A percentile compares a stretch with the other conserved stretches of the same genome.
Evolutionary conservation across 345 rosid genomes (phyloP).

Genomic region (Dovyalis caffra): DNA sequence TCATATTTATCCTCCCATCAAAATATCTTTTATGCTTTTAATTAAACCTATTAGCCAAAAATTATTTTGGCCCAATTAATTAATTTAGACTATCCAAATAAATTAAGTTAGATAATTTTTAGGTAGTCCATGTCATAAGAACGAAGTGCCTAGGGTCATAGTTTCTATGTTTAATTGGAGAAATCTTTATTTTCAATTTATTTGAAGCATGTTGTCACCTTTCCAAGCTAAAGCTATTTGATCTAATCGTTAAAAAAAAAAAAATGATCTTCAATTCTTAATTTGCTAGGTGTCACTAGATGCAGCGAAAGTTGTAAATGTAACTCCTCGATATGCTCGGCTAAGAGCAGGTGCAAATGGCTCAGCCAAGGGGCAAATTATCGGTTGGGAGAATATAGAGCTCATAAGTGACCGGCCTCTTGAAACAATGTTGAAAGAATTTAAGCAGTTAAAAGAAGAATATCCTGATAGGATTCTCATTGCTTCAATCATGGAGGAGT

Average conservation of each 20-base stretch:
- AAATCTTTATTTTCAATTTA: background rate
- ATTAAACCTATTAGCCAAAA: no score
- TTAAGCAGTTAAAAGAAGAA: conserved; percentile 71
- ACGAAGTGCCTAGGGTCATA: background rate
- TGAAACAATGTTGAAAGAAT: conserved; percentile 91
- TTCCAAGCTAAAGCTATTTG: background rate
- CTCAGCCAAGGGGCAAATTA: conserved; percentile 75
- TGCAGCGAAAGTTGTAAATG: conserved; percentile 87
- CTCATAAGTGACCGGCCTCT: conserved; percentile 95
- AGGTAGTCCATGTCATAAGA: background rate
- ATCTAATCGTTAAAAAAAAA: background rate
- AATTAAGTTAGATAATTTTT: no score
- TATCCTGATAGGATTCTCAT: conserved; percentile 91
- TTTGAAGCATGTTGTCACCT: background rate
- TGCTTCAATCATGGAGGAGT: conserved; percentile 99
- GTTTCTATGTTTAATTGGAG: background rate
- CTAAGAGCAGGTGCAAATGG: conserved; percentile 70
- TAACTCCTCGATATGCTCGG: conserved; percentile 89
- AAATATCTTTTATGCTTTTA: no score
- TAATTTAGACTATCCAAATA: no score
- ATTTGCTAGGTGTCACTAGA: conserved; percentile 80
- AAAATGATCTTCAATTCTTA: conserved; percentile 7
- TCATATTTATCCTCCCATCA: no score
- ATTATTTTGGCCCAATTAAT: no score
- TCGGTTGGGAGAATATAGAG: conserved; percentile 98